Conservation (phyloP, 441 rosid genomes). For the Mallotus repandus region DNA sequence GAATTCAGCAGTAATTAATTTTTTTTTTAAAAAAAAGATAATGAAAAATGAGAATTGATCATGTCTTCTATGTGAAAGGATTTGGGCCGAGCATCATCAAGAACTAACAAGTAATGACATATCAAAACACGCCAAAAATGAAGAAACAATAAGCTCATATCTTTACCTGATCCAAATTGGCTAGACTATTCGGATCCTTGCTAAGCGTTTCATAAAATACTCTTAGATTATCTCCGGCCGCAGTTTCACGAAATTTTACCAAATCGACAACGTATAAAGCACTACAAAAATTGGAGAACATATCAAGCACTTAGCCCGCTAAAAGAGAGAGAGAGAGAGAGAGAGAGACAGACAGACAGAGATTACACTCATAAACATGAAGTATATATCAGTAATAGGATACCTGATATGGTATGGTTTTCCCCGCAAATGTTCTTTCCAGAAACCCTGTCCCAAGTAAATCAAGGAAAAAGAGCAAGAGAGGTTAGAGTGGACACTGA, state of each 20-base stretch:
- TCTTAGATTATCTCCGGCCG: slow-evolving; percentile 95
- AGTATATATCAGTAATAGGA: slow-evolving; percentile 9
- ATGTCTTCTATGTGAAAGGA: too few relatives aligned
- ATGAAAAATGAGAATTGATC: neutral
- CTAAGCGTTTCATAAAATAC: slow-evolving; percentile 97
- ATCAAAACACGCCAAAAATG: slow-evolving; percentile 1
- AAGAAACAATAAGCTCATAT: neutral
- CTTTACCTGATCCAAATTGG: slow-evolving; percentile 93
- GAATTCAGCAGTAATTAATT: too few relatives aligned
- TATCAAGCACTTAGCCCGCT: slow-evolving; percentile 26
- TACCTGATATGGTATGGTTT: slow-evolving; percentile 96
- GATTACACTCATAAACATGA: neutral
- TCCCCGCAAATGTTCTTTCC: slow-evolving; percentile 96
- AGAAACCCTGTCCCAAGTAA: slow-evolving; percentile 70
- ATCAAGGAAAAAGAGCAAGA: slow-evolving; percentile 22
- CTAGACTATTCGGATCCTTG: slow-evolving; percentile 97
- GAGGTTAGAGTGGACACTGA: neutral
- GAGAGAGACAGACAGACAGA: too few relatives aligned
- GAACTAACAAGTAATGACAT: neutral
- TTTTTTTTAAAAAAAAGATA: too few relatives aligned
- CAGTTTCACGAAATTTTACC: slow-evolving; percentile 90
- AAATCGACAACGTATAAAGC: slow-evolving; percentile 96
- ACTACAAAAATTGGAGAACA: slow-evolving; percentile 44
- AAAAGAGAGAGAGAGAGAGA: neutral
- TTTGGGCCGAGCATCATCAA: too few relatives aligned